Base-by-base conservation (phyloP, 2,329 filamentous ascomycete species). In the Fusarium cicatricum region DNA sequence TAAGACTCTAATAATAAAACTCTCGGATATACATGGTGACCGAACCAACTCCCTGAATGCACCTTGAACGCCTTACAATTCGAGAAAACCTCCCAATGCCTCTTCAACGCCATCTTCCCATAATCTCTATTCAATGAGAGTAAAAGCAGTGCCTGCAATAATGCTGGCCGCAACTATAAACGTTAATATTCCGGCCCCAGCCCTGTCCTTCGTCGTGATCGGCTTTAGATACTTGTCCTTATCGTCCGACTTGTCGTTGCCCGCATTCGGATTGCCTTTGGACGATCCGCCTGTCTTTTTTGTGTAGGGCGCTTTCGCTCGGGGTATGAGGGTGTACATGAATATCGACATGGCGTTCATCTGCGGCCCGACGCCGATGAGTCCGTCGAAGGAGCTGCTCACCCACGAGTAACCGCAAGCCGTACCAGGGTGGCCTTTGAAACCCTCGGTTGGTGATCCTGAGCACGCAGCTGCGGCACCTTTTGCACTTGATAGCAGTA, bases 341-440 rank as follows among this genome's bases (percentile, higher is more conserved):
- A 91, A 75, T 11, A 87, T 82, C 21, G 84, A 81, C 21, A 90
- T 76, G 0, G 85, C 87, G 64, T 83, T 87, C 82, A 91, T 89
- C 78, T 90, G 85, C 71, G 89, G 80, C 36, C 89, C 88, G 9
- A 91, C 86, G 48, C 88, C 88, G 11, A 77, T 77, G 16, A 75
- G 70, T 5, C 83, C 84, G 68, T 91, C 89, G 65, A 84, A 90
- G 2, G 64, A 70, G 5, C 72, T 74, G 16, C 72, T 74, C 17
- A 82, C 82, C 89, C 89, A 91, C 47, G 78, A 77, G 66, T 88
- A 85, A n/a, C 89, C 88, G 70, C 89, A 92, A 8, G 84, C 83
- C 19, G 85, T 85, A 32, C 85, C 81, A 4, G 82, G 68, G 11
- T 76, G 74, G 5, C 87, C 88, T 16, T 73, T 75, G 72, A 78